These are phyloP conservation scores for Meira nashicola DNA, from an alignment of 1,284 basidiomycete species.

Conservation along the genomic window DNA sequence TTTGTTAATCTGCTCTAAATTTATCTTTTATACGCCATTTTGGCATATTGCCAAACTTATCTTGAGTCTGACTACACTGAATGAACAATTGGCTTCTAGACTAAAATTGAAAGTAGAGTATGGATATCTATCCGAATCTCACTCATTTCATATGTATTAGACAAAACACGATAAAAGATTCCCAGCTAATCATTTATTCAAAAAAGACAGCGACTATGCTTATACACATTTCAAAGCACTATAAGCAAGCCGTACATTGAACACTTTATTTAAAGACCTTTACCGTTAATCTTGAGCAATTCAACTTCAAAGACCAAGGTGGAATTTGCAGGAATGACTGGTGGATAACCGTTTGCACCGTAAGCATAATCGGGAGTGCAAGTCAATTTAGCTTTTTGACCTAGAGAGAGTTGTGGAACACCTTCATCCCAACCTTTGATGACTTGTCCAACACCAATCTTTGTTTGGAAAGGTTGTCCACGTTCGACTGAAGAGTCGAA, in stretches of 20 bases:
- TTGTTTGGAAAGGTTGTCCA: conserved; percentile 33
- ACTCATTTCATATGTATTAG: too few species aligned
- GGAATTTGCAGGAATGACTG: conserved; percentile 54
- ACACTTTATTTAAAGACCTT: conserved; percentile 2
- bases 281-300: conserved; percentile 54
- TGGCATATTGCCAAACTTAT: too few species aligned
- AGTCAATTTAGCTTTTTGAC: conserved; percentile 51
- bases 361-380: conserved; percentile 52
- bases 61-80: too few species aligned
- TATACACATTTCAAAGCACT: not conserved
- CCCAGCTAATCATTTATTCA: not conserved
- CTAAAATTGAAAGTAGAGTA: too few species aligned
- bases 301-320: conserved; percentile 53
- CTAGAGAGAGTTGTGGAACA: conserved; percentile 53
- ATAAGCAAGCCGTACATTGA: not conserved
- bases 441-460: conserved; percentile 51
- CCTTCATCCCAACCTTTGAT: conserved; percentile 40
- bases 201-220: not conserved
- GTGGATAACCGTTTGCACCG: conserved; percentile 17
- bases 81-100: too few species aligned
- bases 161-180: conserved; percentile 35
- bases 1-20: too few species aligned
- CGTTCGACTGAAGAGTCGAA: conserved; percentile 54
- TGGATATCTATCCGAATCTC: too few species aligned
- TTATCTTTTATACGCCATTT: conserved; percentile 53